phyloP scores from a whole-genome alignment of 805 yeast species.

The Candida methanosorbosa region DNA sequence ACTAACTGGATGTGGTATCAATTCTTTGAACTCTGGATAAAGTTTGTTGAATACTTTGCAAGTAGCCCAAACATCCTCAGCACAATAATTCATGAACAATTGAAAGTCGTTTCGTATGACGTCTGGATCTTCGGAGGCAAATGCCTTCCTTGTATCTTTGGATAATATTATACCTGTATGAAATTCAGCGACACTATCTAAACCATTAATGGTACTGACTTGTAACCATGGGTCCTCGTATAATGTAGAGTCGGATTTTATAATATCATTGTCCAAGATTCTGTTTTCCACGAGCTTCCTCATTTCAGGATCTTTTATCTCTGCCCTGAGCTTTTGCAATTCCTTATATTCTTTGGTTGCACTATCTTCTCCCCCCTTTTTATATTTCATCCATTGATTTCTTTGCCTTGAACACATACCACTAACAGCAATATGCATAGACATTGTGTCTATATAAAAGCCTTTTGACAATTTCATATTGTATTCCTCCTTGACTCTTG shows the following conservation, averaged over 20 bases:
- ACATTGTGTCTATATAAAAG: constrained; percentile 85
- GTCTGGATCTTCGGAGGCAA: constrained; percentile 44
- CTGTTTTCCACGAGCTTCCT: constrained; percentile 20
- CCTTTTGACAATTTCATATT: constrained; percentile 55
- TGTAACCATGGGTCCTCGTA: constrained; percentile 82
- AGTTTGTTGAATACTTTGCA: constrained; percentile 58
- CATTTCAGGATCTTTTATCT: constrained; percentile 15
- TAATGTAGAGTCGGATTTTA: constrained; percentile 15
- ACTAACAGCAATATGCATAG: constrained; percentile 79
- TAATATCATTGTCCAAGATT: constrained; percentile 19
- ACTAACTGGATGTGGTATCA: constrained; percentile 91
- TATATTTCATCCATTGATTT: constrained; percentile 62
- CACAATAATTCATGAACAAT: constrained; percentile 69
- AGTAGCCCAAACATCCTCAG: constrained; percentile 74
- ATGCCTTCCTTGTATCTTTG: constrained; percentile 59
- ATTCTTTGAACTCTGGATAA: constrained; percentile 55
- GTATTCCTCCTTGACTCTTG: constrained; percentile 80
- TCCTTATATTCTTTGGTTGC: not conserved
- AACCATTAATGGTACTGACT: constrained; percentile 67
- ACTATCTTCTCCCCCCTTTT: constrained; percentile 17
- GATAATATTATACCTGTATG: constrained; percentile 65
- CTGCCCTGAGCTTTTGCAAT: constrained; percentile 12
- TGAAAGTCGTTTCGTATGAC: constrained; percentile 51
- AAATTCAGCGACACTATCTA: constrained; percentile 69
- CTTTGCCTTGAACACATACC: constrained; percentile 94